Evolutionary conservation across 1,284 basidiomycete genomes (phyloP), one percentile per base, ranked within the genome.

Genomic region (Microbotryomycetes sp.): DNA sequence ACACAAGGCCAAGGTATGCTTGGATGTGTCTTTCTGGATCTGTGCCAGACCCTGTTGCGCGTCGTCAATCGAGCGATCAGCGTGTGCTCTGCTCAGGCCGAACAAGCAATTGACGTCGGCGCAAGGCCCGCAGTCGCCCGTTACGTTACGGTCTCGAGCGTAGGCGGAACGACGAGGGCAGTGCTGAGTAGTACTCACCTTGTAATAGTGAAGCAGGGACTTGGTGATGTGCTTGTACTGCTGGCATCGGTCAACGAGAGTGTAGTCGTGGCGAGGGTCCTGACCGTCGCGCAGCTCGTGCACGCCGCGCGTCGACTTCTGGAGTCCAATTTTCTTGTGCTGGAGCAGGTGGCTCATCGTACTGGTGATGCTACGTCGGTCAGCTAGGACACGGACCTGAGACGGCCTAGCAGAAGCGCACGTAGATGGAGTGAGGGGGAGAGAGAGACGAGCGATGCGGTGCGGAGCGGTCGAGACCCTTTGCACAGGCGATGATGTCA

Each of bases 141-240:
- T 15, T 45, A n/a, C 13, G 13, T n/a, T 13, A 13, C 35, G 18
- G 35, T 9, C 35, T 41, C 35, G 27, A 23, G 27, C 47, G 23
- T 18, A 47, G 48, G 45, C 16, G 54, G 45, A 46, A 55, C 51
- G 16, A 55, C 26, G 15, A 5, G 41, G 16, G 48, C 2, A 5
- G 18, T 15, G 5, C 18, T 16, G 5, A 16, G 46, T 6, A 5
- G 26, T 28, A 45, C 61, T 30, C 41, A 57, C 59, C 62, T 63
- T 56, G 55, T 66, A 67, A 63, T 67, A 70, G 56, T 61, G 53
- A 4, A 66, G 41, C 24, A 70, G 59, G 4, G 35, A 45, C 62
- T 70, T 70, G 26, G 59, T 56, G 41, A 68, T 56, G 64, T 70
- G 67, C 63, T 69, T 67, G 52, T 59, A 67, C 45, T 68, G 65